Percentiles rank a stretch among this genome's conserved stretches.
Evolutionary conservation across 331 rosid genomes (phyloP).

Genomic region (Cydonia oblonga): DNA sequence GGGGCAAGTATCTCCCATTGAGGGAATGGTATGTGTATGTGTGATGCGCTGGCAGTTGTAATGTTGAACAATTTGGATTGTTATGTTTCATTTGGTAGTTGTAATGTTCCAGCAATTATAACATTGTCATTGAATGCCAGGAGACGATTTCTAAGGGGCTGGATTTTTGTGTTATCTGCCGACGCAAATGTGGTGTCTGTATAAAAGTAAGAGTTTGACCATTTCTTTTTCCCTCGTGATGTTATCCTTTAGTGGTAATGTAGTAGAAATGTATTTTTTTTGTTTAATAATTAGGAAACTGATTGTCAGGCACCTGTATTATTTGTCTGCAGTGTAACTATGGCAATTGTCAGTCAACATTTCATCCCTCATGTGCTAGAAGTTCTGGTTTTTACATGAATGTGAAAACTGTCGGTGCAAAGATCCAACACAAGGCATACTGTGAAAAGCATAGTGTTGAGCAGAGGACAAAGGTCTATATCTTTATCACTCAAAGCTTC

Average conservation of each 20-base stretch:
- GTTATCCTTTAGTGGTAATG: neutral
- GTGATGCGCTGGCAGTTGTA: neutral
- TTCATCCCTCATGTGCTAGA: constrained; percentile 92
- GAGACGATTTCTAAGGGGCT: constrained; percentile 47
- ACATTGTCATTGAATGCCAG: constrained; percentile 37
- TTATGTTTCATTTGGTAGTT: too few species aligned
- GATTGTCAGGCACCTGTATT: neutral
- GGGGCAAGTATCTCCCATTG: constrained; percentile 71
- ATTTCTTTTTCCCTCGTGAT: neutral
- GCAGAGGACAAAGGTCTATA: constrained; percentile 78
- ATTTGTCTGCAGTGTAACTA: constrained; percentile 70
- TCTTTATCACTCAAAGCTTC: neutral
- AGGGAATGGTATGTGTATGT: constrained; percentile 68
- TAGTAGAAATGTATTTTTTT: neutral
- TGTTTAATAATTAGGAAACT: neutral
- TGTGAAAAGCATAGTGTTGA: constrained; percentile 89
- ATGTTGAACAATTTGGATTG: neutral
- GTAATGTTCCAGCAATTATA: neutral
- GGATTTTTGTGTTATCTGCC: constrained; percentile 64
- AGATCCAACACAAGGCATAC: constrained; percentile 84
- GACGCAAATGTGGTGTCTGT: constrained; percentile 65
- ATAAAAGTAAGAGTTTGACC: constrained; percentile 47
- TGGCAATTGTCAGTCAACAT: constrained; percentile 78
- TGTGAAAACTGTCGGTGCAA: constrained; percentile 57
- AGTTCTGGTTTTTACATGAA: constrained; percentile 68